Evolutionary conservation across 129 eudicot genomes (phyloP).

Genomic region (Deinandra increscens): DNA sequence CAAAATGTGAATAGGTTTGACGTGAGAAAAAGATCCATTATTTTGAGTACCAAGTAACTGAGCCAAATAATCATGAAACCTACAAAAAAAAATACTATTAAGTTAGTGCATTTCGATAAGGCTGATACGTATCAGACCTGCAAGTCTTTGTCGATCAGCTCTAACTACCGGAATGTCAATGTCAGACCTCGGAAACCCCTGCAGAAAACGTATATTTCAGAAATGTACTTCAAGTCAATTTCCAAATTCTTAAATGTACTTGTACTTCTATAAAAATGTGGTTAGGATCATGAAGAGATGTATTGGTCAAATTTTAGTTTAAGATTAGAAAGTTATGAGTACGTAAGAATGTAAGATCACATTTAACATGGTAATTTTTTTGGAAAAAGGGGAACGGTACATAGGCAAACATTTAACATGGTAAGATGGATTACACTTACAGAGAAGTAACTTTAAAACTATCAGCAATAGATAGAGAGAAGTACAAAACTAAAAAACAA

Average conservation of each 20-base stretch:
- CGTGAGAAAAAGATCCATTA: not conserved
- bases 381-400: no score
- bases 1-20: slow-evolving; percentile 9
- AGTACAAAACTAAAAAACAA: not conserved
- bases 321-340: not conserved
- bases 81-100: not conserved
- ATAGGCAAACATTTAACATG: slow-evolving; percentile 7
- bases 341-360: no score
- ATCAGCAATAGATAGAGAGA: slow-evolving; percentile 1
- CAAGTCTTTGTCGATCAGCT: slow-evolving; percentile 71
- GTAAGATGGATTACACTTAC: not conserved
- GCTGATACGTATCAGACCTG: slow-evolving; percentile 44
- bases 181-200: slow-evolving; percentile 97
- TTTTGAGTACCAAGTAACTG: not conserved
- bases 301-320: not conserved
- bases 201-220: slow-evolving; percentile 26
- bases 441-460: slow-evolving; percentile 2
- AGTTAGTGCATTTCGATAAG: not conserved
- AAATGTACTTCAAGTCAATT: slow-evolving; percentile 6
- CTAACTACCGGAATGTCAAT: slow-evolving; percentile 76
- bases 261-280: not conserved
- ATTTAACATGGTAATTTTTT: slow-evolving; percentile 3
- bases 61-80: not conserved
- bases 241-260: not conserved
- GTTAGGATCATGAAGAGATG: not conserved